Evolutionary conservation across 164 flowering plant genomes (phyloP).

Genomic region (Piper betle): DNA sequence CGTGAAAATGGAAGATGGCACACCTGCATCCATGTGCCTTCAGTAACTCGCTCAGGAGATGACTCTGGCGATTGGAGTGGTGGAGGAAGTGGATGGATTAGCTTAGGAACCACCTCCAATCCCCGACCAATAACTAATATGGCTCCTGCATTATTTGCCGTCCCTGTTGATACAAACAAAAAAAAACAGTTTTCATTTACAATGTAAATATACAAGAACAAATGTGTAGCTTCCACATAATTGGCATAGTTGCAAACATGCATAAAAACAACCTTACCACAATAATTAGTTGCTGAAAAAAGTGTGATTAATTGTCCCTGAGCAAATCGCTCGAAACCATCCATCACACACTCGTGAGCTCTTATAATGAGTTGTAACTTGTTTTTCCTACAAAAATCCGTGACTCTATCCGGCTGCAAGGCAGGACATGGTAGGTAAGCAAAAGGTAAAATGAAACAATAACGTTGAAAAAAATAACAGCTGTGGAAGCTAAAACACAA

Average conservation of each 20-base stretch:
- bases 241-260: not conserved
- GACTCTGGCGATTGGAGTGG: conserved; percentile 87
- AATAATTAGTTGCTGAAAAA: conserved; percentile 96
- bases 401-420: conserved; percentile 91
- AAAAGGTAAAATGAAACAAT: no score
- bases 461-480: no score
- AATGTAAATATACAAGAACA: conserved; percentile 3
- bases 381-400: conserved; percentile 91
- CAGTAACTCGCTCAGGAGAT: conserved; percentile 67
- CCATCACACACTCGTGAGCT: conserved; percentile 99
- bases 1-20: not conserved
- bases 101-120: conserved; percentile 83
- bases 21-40: conserved; percentile 97
- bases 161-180: conserved; percentile 34
- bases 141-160: conserved; percentile 97
- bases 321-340: conserved; percentile 97
- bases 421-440: not conserved
- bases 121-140: conserved; percentile 92
- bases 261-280: conserved; percentile 36
- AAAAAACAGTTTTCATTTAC: not conserved
- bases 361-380: conserved; percentile 91
- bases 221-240: not conserved
- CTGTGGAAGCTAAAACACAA: no score
- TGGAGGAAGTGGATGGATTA: conserved; percentile 97
- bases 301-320: conserved; percentile 97